Evolutionary conservation across 441 rosid species (phyloP).

Genomic region (Corymbia calophylla): DNA sequence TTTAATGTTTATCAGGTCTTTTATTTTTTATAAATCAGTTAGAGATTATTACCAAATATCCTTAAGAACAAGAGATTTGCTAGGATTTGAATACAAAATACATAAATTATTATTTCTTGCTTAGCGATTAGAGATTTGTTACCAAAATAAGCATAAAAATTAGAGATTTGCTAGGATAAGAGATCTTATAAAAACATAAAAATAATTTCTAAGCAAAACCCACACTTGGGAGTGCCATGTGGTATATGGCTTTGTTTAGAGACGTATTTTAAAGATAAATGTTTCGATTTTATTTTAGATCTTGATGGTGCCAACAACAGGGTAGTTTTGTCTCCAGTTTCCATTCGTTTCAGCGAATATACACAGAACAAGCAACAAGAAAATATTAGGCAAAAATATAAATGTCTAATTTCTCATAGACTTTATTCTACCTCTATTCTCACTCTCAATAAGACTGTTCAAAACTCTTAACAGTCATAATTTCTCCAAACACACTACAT

Average conservation of each 20-base stretch:
- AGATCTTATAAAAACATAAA: neutral
- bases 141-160: neutral
- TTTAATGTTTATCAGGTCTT: no score
- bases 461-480: no score
- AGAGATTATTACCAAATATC: neutral
- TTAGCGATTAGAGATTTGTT: rapidly evolving
- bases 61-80: neutral
- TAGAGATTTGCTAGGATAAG: rapidly evolving
- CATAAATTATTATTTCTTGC: neutral
- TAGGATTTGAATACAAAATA: neutral
- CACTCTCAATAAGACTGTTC: no score
- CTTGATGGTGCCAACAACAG: neutral
- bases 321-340: neutral
- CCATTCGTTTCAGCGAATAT: neutral
- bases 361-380: neutral
- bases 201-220: neutral
- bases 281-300: neutral
- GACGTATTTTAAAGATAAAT: neutral
- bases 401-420: neutral
- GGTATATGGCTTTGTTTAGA: neutral
- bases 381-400: neutral
- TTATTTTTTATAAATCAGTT: no score
- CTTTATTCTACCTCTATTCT: neutral
- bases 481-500: rapidly evolving
- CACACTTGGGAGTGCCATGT: neutral